These are phyloP conservation scores for Stachybotrys echinatus DNA, from an alignment of 2,329 filamentous ascomycete genomes.

Conservation along the genomic window DNA sequence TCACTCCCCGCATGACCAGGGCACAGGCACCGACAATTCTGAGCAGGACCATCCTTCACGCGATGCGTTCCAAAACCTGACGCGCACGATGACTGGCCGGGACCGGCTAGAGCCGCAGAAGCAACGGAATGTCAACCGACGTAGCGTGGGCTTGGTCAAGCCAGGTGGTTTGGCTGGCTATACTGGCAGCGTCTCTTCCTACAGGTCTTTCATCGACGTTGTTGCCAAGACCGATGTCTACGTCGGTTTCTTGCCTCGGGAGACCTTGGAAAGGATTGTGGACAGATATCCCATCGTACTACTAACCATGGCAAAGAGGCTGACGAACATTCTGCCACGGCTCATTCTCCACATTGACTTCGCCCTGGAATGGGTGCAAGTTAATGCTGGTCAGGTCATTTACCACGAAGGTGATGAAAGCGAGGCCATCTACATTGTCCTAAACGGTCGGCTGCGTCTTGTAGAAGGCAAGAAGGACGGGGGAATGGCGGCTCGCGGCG, in stretches of 20 bases:
- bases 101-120: conserved; percentile 34
- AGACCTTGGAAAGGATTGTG: conserved; percentile 83
- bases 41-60: conserved; percentile 11
- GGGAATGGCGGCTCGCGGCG: conserved; percentile 78
- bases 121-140: conserved; percentile 42
- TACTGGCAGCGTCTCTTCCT: conserved; percentile 88
- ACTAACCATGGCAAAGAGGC: conserved; percentile 89
- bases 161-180: conserved; percentile 93
- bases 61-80: conserved; percentile 17
- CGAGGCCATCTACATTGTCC: conserved; percentile 95
- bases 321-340: conserved; percentile 83
- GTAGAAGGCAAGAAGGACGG: conserved; percentile 79
- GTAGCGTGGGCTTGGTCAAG: conserved; percentile 85
- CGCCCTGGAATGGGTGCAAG: conserved; percentile 95
- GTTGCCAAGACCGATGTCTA: conserved; percentile 98
- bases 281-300: conserved; percentile 89
- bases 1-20: conserved; percentile 17
- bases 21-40: conserved; percentile 11
- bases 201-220: conserved; percentile 93
- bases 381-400: conserved; percentile 89
- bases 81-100: conserved; percentile 19
- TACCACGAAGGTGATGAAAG: conserved; percentile 94
- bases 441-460: conserved; percentile 84
- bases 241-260: conserved; percentile 85
- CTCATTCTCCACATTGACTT: conserved; percentile 97